phyloP scores from a whole-genome alignment of 2,329 filamentous ascomycete genomes.

The Tolypocladium cylindrosporum region DNA sequence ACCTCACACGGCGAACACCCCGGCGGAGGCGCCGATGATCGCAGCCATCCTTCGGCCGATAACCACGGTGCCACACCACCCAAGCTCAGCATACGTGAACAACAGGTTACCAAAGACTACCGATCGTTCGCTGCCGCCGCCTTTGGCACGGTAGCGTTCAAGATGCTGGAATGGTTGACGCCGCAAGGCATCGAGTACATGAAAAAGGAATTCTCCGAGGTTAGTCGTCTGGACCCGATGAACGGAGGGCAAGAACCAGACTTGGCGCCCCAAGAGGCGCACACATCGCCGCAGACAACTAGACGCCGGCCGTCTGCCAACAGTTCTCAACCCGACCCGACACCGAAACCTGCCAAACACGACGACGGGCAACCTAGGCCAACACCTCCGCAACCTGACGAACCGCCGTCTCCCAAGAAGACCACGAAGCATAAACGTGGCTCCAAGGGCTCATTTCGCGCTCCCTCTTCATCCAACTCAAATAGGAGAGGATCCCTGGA shows the following conservation, averaged over 20 bases:
- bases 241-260: constrained; percentile 1
- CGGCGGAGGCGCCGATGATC: background rate
- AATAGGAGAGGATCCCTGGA: constrained; percentile 21
- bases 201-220: constrained; percentile 23
- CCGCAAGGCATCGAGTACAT: constrained; percentile 44
- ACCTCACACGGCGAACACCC: background rate
- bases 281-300: background rate
- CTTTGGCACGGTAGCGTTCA: constrained; percentile 56
- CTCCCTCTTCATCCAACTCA: constrained; percentile 15
- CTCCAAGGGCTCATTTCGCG: constrained; percentile 11
- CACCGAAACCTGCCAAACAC: background rate
- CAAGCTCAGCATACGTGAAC: constrained; percentile 32
- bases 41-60: background rate
- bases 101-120: constrained; percentile 42
- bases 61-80: background rate
- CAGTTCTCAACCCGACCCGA: background rate
- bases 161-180: constrained; percentile 63
- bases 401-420: constrained; percentile 3
- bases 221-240: constrained; percentile 3
- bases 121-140: constrained; percentile 52
- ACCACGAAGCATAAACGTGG: constrained; percentile 5
- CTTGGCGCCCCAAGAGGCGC: background rate
- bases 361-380: background rate
- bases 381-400: constrained; percentile 1
- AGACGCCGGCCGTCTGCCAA: background rate